Conservation (phyloP, 1,284 basidiomycete genomes). For the Sphaerobolus stellatus region DNA sequence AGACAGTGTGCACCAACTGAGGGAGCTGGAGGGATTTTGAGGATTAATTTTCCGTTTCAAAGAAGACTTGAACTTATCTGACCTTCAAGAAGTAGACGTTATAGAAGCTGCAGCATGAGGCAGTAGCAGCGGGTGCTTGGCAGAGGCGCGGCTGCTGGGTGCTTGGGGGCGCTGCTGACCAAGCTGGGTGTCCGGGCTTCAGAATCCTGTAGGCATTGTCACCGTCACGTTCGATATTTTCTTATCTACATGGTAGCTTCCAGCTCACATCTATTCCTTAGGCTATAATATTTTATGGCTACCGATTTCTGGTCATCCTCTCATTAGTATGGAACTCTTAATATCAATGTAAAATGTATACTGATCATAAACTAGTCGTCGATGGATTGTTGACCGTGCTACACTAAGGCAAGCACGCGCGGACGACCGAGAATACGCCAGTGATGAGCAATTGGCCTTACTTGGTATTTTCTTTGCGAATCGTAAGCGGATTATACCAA, state of each 20-base stretch:
- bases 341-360: not conserved
- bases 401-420: constrained; percentile 69
- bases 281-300: constrained; percentile 37
- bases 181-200: too few species aligned
- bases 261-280: not conserved
- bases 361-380: constrained; percentile 52
- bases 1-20: too few species aligned
- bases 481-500: constrained; percentile 46
- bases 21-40: too few species aligned
- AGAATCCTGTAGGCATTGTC: too few species aligned
- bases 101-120: too few species aligned
- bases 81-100: too few species aligned
- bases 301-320: constrained; percentile 45
- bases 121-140: too few species aligned
- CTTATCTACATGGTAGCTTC: not conserved
- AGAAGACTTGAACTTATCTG: too few species aligned
- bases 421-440: constrained; percentile 76
- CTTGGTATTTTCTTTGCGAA: constrained; percentile 85
- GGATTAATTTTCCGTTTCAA: too few species aligned
- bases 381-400: constrained; percentile 85
- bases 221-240: not conserved
- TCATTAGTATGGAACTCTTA: constrained; percentile 34
- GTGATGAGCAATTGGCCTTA: constrained; percentile 73
- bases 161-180: too few species aligned
- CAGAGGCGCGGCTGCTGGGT: too few species aligned